phyloP scores from a whole-genome alignment of 2,329 filamentous ascomycete genomes.

The Claviceps africana region DNA sequence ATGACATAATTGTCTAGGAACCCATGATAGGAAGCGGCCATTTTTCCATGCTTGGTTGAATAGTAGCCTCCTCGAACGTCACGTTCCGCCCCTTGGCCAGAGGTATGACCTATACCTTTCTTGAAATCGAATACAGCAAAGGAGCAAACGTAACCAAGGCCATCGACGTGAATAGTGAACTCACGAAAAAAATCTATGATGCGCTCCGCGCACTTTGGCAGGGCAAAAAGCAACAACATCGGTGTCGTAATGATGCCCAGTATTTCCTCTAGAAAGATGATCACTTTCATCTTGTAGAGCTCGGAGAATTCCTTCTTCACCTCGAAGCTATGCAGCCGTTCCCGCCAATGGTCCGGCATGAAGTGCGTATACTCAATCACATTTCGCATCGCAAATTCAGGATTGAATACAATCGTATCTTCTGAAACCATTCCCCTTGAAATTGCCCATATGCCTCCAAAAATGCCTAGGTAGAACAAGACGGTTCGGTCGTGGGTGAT shows the following conservation, averaged over 20 bases:
- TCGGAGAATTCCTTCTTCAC: slow-evolving; percentile 81
- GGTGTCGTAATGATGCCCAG: slow-evolving; percentile 86
- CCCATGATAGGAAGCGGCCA: slow-evolving; percentile 92
- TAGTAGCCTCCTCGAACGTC: slow-evolving; percentile 86
- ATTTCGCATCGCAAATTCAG: slow-evolving; percentile 73
- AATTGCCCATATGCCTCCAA: slow-evolving; percentile 71
- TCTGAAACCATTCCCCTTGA: slow-evolving; percentile 75
- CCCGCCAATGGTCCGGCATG: slow-evolving; percentile 76
- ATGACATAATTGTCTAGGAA: slow-evolving; percentile 86
- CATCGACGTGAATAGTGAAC: slow-evolving; percentile 93
- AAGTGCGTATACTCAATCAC: slow-evolving; percentile 92
- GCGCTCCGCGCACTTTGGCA: slow-evolving; percentile 79
- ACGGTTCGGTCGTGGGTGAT: slow-evolving; percentile 79
- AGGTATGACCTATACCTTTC: slow-evolving; percentile 46
- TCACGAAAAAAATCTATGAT: slow-evolving; percentile 97
- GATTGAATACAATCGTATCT: slow-evolving; percentile 81
- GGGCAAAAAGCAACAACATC: slow-evolving; percentile 71
- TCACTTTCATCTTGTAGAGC: slow-evolving; percentile 80
- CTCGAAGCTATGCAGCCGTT: slow-evolving; percentile 82
- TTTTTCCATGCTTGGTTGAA: slow-evolving; percentile 89
- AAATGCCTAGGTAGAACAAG: slow-evolving; percentile 76
- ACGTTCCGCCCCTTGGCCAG: slow-evolving; percentile 24
- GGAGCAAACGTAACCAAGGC: slow-evolving; percentile 88
- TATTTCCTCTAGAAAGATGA: slow-evolving; percentile 87
- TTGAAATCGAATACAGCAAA: slow-evolving; percentile 97